Percentiles rank a stretch among this genome's conserved stretches.
These are phyloP conservation scores for Polytrichum formosum DNA, from an alignment of 225 moss, liverwort and hornwort species.

Conservation along the genomic window DNA sequence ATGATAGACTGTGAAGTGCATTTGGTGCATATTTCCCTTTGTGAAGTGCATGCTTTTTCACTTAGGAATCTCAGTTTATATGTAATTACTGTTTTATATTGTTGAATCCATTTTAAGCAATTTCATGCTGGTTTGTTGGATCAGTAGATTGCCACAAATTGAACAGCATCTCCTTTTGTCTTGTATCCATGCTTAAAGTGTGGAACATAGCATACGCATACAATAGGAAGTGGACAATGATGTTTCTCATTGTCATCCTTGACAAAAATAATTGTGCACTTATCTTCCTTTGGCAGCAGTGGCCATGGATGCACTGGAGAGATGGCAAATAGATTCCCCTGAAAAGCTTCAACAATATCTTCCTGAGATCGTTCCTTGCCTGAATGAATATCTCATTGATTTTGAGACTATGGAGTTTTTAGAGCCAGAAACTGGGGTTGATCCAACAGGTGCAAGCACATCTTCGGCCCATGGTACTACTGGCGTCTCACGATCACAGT, in stretches of 20 bases:
- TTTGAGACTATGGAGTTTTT: slow-evolving; percentile 63
- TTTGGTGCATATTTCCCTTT: neutral
- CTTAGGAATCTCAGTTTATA: no score
- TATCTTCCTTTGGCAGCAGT: slow-evolving; percentile 76
- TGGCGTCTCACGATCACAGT: slow-evolving; percentile 47
- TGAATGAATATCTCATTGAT: slow-evolving; percentile 72
- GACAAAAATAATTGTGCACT: slow-evolving; percentile 30
- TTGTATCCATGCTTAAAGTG: no score
- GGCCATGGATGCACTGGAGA: slow-evolving; percentile 83
- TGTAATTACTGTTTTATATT: no score
- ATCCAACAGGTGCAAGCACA: slow-evolving; percentile 25
- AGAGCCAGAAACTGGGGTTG: slow-evolving; percentile 33
- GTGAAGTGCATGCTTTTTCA: no score
- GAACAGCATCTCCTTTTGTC: no score
- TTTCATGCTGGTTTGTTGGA: no score
- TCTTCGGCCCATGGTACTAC: slow-evolving; percentile 21
- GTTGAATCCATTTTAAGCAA: no score
- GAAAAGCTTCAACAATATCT: slow-evolving; percentile 64
- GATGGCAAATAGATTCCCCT: slow-evolving; percentile 66
- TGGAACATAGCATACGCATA: no score
- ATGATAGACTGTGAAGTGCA: neutral
- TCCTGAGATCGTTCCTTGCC: slow-evolving; percentile 52
- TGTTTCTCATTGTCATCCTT: slow-evolving; percentile 18
- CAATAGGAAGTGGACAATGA: no score
- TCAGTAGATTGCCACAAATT: no score